Conservation (phyloP, 1,139 yeast genomes). For the Candida pseudoviswanathii region DNA sequence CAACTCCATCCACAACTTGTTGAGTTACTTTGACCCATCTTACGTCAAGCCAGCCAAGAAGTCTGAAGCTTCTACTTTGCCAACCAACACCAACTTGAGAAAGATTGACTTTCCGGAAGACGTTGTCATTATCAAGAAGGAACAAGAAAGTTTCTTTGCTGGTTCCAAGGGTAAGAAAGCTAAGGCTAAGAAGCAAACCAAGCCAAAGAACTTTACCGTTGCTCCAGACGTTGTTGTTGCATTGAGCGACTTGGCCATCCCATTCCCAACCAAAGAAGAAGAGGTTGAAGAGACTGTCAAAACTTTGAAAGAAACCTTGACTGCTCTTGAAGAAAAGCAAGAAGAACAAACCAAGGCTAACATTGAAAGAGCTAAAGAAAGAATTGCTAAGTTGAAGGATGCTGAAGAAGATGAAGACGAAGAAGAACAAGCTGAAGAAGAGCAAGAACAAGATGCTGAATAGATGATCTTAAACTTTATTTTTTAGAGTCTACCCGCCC, state of each 20-base stretch:
- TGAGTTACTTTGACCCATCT: conserved; percentile 76
- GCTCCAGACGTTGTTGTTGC: conserved; percentile 82
- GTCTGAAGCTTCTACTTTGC: conserved; percentile 26
- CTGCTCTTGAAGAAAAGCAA: conserved; percentile 71
- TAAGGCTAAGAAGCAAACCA: conserved; percentile 46
- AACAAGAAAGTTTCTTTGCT: conserved; percentile 59
- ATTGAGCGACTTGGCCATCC: conserved; percentile 73
- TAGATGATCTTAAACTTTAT: conserved; percentile 2
- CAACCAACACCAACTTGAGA: conserved; percentile 37
- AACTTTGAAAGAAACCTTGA: conserved; percentile 73
- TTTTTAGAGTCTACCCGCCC: background rate
- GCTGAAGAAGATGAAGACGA: conserved; percentile 35
- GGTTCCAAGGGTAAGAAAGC: conserved; percentile 52
- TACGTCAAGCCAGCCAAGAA: conserved; percentile 58
- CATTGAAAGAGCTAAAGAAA: conserved; percentile 73
- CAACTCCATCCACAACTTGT: conserved; percentile 68
- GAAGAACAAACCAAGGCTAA: conserved; percentile 80
- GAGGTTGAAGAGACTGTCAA: conserved; percentile 70
- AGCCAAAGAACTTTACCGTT: conserved; percentile 57
- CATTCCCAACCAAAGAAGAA: conserved; percentile 78
- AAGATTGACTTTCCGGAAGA: conserved; percentile 63
- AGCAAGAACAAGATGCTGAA: conserved; percentile 12
- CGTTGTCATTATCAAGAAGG: conserved; percentile 65
- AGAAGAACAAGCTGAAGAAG: conserved; percentile 19
- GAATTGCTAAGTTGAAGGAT: conserved; percentile 64